Evolutionary conservation across 2,329 filamentous ascomycete species (phyloP), one percentile per base, ranked within the genome.

Genomic region (Penicillium sp.): DNA sequence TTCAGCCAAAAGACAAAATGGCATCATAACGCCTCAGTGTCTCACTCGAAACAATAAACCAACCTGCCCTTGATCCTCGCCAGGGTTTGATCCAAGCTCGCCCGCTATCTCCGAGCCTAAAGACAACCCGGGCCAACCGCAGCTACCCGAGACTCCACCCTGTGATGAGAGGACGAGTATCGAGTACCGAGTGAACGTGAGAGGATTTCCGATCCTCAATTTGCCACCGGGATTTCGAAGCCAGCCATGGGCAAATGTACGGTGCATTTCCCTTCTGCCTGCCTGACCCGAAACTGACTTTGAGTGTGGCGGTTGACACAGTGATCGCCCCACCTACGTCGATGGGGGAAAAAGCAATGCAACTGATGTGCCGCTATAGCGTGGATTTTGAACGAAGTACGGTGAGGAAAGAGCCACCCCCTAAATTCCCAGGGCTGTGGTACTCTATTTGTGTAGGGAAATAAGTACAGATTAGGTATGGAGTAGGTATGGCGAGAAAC

Each of bases 1-100:
- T 63, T 64, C 52, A 54, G 50, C 24, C 24, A 27, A 27, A 27
- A 27, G 27, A 61, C 56, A 42, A 56, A 21, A 57, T 54, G 46
- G 42, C 53, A 62, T 52, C 51, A 50, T 45, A 47, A 39, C 49
- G 54, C 49, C 50, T 47, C 55, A 49, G 46, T 44, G 52, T 51
- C 10, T 36, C 34, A 36, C 34, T 36, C 34, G 31, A 34, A 4
- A 34, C 31, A 34, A 27, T 27, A 27, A 5, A 6, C 24, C 24
- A 6, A 6, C 8, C 24, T 27, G 24, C 24, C 24, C 24, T 27
- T 27, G 24, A 27, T 27, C 24, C 24, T 27, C 24, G 24, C 24
- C 24, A 27, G 24, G 24, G 24, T 27, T 27, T 27, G 22, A 43
- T 24, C 45, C 11, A 49, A 36, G 45, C 32, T 29, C 31, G 27